A percentile compares a stretch with the other conserved stretches of the same genome.
Conservation (phyloP, 2,329 filamentous ascomycete species). For the Hypoxylon rubiginosum region DNA sequence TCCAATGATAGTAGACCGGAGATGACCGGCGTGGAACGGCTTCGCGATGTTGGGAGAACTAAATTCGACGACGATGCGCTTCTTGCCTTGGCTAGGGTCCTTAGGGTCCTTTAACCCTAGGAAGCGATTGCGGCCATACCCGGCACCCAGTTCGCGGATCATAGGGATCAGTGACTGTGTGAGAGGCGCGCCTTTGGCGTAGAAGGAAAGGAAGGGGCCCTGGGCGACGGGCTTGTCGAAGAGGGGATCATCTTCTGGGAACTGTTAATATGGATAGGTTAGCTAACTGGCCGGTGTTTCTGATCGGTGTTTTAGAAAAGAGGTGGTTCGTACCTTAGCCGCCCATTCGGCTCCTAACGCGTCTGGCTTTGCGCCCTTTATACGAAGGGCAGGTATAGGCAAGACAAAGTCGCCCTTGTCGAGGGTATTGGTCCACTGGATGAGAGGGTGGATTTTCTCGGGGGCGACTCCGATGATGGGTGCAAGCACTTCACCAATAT, state of each 20-base stretch:
- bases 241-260: constrained; percentile 77
- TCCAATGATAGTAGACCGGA: constrained; percentile 82
- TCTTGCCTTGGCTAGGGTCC: constrained; percentile 55
- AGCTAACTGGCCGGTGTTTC: constrained; percentile 3
- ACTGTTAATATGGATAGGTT: constrained; percentile 60
- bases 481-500: constrained; percentile 77
- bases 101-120: constrained; percentile 69
- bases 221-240: constrained; percentile 76
- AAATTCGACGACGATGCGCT: constrained; percentile 76
- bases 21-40: constrained; percentile 80
- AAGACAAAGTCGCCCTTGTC: constrained; percentile 88
- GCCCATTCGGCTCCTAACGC: constrained; percentile 73
- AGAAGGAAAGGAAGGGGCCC: constrained; percentile 82
- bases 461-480: constrained; percentile 78
- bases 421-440: constrained; percentile 83
- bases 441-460: constrained; percentile 78
- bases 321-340: constrained; percentile 63
- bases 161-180: constrained; percentile 75
- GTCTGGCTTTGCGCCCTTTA: constrained; percentile 78
- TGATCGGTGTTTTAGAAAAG: background rate
- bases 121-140: constrained; percentile 75
- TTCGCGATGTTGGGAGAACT: constrained; percentile 83
- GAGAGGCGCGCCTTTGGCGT: constrained; percentile 79
- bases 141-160: constrained; percentile 71
- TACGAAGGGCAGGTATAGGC: constrained; percentile 81